Evolutionary conservation across 2,329 filamentous ascomycete genomes (phyloP), one percentile per base, ranked within the genome.

Genomic region (Arthrobotrys musiformis): DNA sequence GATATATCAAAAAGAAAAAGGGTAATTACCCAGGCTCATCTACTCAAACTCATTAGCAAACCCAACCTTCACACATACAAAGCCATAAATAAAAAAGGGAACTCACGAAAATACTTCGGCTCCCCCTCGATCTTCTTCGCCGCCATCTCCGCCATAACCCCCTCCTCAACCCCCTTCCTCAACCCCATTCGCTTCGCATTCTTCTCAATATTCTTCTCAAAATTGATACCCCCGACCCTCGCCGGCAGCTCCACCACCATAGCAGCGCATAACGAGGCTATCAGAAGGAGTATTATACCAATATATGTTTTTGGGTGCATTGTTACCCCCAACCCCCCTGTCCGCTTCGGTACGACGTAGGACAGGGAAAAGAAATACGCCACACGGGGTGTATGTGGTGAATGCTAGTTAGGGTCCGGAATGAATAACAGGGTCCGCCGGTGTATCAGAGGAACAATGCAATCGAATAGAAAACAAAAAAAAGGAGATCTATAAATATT

Each of bases 41-140:
- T 68, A 35, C n/a, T n/a, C n/a, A n/a, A n/a, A n/a, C n/a, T n/a
- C n/a, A n/a, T n/a, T n/a, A n/a, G n/a, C n/a, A n/a, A n/a, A n/a
- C n/a, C n/a, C n/a, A n/a, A n/a, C n/a, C n/a, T n/a, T n/a, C n/a
- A n/a, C n/a, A n/a, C n/a, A n/a, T n/a, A n/a, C n/a, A n/a, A n/a
- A n/a, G n/a, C n/a, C n/a, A n/a, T n/a, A n/a, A n/a, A 35, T 22
- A 40, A 17, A 33, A 33, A 35, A 54, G 22, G 24, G 13, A 7
- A 58, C 54, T 58, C 6, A 76, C 70, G 63, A 46, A 76, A 76
- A 50, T 76, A 76, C 40, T 76, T 76, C 17, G 48, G 64, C 40
- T 76, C 72, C 19, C 30, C 33, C 4, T 24, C 30, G 30, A 19
- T n/a, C 13, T 1, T 24, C 33, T 15, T n/a, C 33, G 9, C 9